phyloP scores from a whole-genome alignment of 768 basidiomycete species.

The Saitozyma sp. region DNA sequence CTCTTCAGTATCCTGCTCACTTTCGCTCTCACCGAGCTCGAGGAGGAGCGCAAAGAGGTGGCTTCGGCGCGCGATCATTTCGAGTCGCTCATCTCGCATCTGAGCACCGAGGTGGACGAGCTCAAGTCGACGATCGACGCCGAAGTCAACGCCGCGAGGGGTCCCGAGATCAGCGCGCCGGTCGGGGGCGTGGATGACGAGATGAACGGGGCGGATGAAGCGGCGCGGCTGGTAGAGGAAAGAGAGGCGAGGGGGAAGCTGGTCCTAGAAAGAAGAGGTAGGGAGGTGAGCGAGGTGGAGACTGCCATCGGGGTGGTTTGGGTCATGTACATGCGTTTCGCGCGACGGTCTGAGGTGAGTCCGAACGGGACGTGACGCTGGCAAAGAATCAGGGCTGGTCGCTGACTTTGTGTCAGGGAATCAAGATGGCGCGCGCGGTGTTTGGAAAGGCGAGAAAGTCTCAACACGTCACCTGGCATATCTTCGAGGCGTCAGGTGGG shows the following conservation, averaged over 20 bases:
- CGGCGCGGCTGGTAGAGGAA: slow-evolving; percentile 40
- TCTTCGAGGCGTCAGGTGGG: slow-evolving; percentile 85
- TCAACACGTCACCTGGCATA: slow-evolving; percentile 70
- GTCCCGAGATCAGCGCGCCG: slow-evolving; percentile 42
- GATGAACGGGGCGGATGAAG: slow-evolving; percentile 53
- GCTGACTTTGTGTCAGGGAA: slow-evolving; percentile 55
- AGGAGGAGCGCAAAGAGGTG: slow-evolving; percentile 66
- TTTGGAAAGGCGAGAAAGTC: slow-evolving; percentile 78
- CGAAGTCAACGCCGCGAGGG: slow-evolving; percentile 56
- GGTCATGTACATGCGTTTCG: slow-evolving; percentile 89
- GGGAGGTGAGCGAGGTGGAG: slow-evolving; percentile 59
- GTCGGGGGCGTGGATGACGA: slow-evolving; percentile 43
- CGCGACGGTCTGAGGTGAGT: slow-evolving; percentile 70
- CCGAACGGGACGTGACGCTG: no score
- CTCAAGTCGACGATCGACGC: slow-evolving; percentile 40
- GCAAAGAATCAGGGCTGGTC: background rate
- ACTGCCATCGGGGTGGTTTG: slow-evolving; percentile 71
- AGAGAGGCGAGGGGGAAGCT: slow-evolving; percentile 43
- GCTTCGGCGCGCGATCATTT: slow-evolving; percentile 71
- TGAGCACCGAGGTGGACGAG: slow-evolving; percentile 56
- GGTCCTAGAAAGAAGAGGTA: slow-evolving; percentile 39
- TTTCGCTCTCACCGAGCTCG: slow-evolving; percentile 78
- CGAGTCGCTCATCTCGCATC: slow-evolving; percentile 68
- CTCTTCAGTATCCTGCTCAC: slow-evolving; percentile 77
- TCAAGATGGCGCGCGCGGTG: slow-evolving; percentile 71